Evolutionary conservation across 73 alveolate species (phyloP).

Genomic region (Blepharisma stoltei): DNA sequence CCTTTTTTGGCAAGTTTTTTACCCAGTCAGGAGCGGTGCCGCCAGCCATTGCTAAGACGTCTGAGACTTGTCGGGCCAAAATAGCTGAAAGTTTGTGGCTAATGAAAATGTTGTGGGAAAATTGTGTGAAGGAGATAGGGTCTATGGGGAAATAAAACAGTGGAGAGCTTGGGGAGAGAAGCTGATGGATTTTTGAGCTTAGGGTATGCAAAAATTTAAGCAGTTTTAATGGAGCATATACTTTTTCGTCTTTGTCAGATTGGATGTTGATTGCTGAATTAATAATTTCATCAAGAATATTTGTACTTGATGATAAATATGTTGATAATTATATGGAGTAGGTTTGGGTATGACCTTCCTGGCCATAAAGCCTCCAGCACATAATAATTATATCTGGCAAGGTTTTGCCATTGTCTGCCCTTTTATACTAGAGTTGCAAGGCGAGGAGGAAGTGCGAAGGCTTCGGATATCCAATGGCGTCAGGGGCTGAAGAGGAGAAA

Average conservation of each 20-base stretch:
- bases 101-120: background rate
- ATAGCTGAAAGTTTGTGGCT: slow-evolving; percentile 23
- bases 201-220: slow-evolving; percentile 4
- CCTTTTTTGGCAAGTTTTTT: background rate
- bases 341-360: no score
- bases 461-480: no score
- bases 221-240: background rate
- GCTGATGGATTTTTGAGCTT: background rate
- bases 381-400: no score
- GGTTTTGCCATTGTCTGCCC: no score
- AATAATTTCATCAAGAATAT: background rate
- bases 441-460: no score
- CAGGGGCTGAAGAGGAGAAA: no score
- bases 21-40: slow-evolving; percentile 33
- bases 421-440: no score
- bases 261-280: background rate
- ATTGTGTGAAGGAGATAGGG: background rate
- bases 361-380: no score
- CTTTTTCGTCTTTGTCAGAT: background rate
- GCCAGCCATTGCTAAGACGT: slow-evolving; percentile 15
- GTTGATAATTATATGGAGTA: no score
- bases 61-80: slow-evolving; percentile 4
- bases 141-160: background rate
- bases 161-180: background rate
- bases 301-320: background rate